Evolutionary conservation across 331 rosid species (phyloP).

Genomic region (Stylosanthes scabra): DNA sequence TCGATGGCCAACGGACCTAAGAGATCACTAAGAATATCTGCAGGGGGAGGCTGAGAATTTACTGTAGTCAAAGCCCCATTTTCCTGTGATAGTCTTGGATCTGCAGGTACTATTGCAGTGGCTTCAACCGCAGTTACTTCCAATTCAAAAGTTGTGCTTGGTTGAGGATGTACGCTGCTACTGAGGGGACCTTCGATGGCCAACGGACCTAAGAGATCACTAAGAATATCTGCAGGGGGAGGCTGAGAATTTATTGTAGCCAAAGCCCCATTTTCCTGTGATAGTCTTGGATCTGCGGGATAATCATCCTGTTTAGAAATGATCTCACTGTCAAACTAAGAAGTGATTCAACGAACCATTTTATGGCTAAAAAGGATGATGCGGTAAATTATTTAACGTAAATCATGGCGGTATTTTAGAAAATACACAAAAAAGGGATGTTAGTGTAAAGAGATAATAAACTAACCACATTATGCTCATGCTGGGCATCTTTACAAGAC

Average conservation of each 20-base stretch:
- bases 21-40: too few relatives aligned
- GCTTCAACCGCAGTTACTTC: too few relatives aligned
- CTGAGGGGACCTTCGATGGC: conserved; percentile 96
- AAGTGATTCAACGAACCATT: conserved; percentile 3
- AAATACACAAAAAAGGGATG: neutral
- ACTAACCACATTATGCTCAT: conserved; percentile 65
- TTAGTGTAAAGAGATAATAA: conserved; percentile 2
- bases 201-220: conserved; percentile 91
- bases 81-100: too few relatives aligned
- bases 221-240: conserved; percentile 69
- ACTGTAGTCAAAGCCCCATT: too few relatives aligned
- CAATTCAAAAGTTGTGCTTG: too few relatives aligned
- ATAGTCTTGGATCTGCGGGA: conserved; percentile 51
- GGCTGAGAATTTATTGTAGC: conserved; percentile 63
- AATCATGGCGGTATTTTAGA: conserved; percentile 6
- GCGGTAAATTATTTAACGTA: neutral
- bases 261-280: conserved; percentile 80
- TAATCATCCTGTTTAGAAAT: conserved; percentile 65
- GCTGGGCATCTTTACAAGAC: conserved; percentile 83
- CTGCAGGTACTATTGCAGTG: too few relatives aligned
- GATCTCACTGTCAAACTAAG: conserved; percentile 33
- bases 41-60: too few relatives aligned
- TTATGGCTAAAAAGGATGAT: conserved; percentile 22
- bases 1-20: too few relatives aligned
- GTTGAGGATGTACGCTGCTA: conserved; percentile 49